Conservation (phyloP, 371 early-diverging fungal species). For the Mucor plumbeus region DNA sequence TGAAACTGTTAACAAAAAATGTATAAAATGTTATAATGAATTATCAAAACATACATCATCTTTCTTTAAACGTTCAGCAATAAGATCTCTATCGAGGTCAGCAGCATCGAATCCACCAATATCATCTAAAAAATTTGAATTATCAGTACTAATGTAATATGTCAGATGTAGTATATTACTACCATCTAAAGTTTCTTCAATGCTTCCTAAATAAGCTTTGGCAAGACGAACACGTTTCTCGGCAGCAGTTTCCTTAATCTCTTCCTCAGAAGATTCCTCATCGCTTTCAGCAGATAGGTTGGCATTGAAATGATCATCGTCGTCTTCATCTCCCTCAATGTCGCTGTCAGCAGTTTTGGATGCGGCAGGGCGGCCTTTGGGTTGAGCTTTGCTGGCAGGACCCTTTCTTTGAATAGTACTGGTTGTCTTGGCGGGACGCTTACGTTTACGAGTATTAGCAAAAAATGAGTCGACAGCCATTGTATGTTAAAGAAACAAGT, state of each 20-base stretch:
- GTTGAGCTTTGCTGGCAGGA: conserved; percentile 7
- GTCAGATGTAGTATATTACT: neutral
- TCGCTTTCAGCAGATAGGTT: conserved; percentile 59
- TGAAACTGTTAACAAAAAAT: neutral
- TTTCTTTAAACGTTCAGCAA: conserved; percentile 84
- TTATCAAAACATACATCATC: conserved; percentile 67
- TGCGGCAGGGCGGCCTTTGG: conserved; percentile 7
- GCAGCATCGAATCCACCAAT: conserved; percentile 87
- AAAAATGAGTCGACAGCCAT: conserved; percentile 45
- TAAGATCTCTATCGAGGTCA: conserved; percentile 91
- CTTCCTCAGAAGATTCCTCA: conserved; percentile 69
- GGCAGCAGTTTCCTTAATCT: conserved; percentile 82
- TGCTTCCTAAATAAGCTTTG: conserved; percentile 84
- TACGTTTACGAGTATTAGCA: conserved; percentile 41
- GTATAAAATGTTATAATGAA: neutral
- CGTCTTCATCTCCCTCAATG: conserved; percentile 46
- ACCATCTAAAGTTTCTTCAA: conserved; percentile 73
- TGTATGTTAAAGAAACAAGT: neutral
- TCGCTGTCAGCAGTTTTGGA: conserved; percentile 28
- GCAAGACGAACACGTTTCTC: conserved; percentile 93
- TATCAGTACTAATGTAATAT: neutral
- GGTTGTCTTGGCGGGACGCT: conserved; percentile 30
- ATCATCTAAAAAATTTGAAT: conserved; percentile 45
- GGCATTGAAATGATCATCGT: conserved; percentile 51
- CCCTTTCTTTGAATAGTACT: conserved; percentile 18